These are phyloP conservation scores for Ananas comosus DNA, from an alignment of 176 grass and related monocot genomes.

Conservation along the genomic window DNA sequence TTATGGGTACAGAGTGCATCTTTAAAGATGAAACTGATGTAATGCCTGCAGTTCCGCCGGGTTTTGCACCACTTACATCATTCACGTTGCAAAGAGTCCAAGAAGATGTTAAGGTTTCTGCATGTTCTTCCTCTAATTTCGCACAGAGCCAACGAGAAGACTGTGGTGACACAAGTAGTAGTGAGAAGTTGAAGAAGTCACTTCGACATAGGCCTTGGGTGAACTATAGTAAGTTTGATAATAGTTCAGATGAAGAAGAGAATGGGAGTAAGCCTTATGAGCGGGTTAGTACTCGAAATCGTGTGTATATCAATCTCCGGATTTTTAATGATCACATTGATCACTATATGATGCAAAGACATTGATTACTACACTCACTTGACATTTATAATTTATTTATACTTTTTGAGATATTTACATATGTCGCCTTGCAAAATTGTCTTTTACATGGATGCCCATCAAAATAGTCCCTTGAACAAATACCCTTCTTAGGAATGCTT, in stretches of 20 bases:
- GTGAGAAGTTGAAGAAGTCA: conserved; percentile 43
- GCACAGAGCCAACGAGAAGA: conserved; percentile 22
- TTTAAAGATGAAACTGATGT: background rate
- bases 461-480: too few relatives aligned
- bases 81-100: conserved; percentile 32
- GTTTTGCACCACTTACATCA: conserved; percentile 1
- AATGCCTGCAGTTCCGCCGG: too few relatives aligned
- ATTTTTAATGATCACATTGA: background rate
- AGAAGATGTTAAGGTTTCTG: conserved; percentile 17
- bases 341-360: background rate
- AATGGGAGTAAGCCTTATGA: background rate
- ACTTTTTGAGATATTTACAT: too few relatives aligned
- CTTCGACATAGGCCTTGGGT: conserved; percentile 56
- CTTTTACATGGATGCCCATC: too few relatives aligned
- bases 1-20: conserved; percentile 20
- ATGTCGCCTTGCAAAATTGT: too few relatives aligned
- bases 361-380: background rate
- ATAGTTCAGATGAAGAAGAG: conserved; percentile 32
- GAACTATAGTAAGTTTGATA: conserved; percentile 61
- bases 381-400: too few relatives aligned
- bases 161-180: conserved; percentile 28
- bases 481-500: too few relatives aligned
- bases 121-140: conserved; percentile 16
- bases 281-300: background rate
- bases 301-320: background rate